Evolutionary conservation across 352 stramenopile genomes (phyloP).

Genomic region (Globisporangium nunn): DNA sequence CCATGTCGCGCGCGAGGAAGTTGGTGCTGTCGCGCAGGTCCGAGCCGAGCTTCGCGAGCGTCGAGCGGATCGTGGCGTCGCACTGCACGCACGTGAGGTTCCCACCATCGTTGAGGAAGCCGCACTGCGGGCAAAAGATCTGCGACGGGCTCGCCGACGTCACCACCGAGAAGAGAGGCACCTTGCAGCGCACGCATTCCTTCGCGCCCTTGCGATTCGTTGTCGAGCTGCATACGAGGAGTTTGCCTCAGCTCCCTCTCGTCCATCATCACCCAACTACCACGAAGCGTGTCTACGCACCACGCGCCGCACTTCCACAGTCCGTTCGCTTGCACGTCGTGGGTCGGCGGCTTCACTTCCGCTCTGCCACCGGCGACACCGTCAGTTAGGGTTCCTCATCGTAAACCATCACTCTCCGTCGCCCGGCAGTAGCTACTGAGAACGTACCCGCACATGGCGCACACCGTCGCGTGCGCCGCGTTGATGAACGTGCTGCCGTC

Average conservation of each 20-base stretch:
- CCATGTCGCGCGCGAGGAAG: slow-evolving; percentile 72
- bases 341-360: slow-evolving; percentile 52
- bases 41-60: slow-evolving; percentile 63
- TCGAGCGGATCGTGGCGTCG: slow-evolving; percentile 67
- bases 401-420: too few species aligned
- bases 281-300: slow-evolving; percentile 17
- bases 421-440: not conserved
- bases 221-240: slow-evolving; percentile 19
- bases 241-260: not conserved
- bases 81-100: slow-evolving; percentile 68
- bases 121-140: slow-evolving; percentile 72
- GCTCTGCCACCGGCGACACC: slow-evolving; percentile 16
- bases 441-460: slow-evolving; percentile 69
- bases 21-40: slow-evolving; percentile 77
- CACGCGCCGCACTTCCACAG: slow-evolving; percentile 70
- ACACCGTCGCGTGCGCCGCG: slow-evolving; percentile 33
- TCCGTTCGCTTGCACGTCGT: slow-evolving; percentile 62
- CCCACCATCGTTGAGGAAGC: slow-evolving; percentile 65
- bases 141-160: slow-evolving; percentile 59
- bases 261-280: too few species aligned
- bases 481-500: slow-evolving; percentile 65
- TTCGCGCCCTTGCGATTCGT: slow-evolving; percentile 58
- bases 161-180: slow-evolving; percentile 57
- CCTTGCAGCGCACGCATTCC: slow-evolving; percentile 48
- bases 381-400: too few species aligned